Percentiles rank a stretch among this genome's conserved stretches.
These are phyloP conservation scores for Staphylotrichum longicolle DNA, from an alignment of 495 filamentous ascomycete species.

Conservation along the genomic window DNA sequence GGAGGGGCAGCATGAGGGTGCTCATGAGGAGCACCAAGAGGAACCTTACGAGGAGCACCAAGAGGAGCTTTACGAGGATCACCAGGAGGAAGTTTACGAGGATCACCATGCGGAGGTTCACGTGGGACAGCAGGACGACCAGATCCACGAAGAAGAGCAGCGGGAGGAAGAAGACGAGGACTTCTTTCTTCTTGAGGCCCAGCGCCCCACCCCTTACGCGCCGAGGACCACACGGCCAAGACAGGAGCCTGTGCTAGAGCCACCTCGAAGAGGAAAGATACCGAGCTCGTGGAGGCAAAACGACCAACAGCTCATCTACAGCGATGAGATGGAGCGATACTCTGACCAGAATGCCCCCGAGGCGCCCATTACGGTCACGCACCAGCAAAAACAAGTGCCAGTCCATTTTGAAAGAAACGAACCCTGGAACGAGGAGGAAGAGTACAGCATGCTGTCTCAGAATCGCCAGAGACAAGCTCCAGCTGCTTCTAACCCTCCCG, in stretches of 20 bases:
- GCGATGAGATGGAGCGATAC: conserved; percentile 31
- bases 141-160: neutral
- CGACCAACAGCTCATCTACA: conserved; percentile 32
- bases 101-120: conserved; percentile 24
- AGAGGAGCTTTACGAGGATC: conserved; percentile 4
- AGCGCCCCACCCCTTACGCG: conserved; percentile 36
- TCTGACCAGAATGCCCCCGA: conserved; percentile 14
- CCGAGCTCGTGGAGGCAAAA: conserved; percentile 47
- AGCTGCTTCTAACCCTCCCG: conserved; percentile 4
- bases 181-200: conserved; percentile 48
- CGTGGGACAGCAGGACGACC: neutral
- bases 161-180: conserved; percentile 43
- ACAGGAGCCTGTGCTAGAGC: conserved; percentile 19
- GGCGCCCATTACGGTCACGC: conserved; percentile 35
- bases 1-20: no score
- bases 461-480: neutral
- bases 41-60: neutral
- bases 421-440: conserved; percentile 18
- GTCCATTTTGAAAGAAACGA: neutral
- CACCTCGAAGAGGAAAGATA: conserved; percentile 41
- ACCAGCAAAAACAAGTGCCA: neutral
- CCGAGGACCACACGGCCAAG: conserved; percentile 22
- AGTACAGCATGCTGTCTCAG: conserved; percentile 40
- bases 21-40: no score
- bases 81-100: conserved; percentile 37